Base-by-base conservation (phyloP, 169 alveolate genomes). In the Plasmodium yoelii region DNA sequence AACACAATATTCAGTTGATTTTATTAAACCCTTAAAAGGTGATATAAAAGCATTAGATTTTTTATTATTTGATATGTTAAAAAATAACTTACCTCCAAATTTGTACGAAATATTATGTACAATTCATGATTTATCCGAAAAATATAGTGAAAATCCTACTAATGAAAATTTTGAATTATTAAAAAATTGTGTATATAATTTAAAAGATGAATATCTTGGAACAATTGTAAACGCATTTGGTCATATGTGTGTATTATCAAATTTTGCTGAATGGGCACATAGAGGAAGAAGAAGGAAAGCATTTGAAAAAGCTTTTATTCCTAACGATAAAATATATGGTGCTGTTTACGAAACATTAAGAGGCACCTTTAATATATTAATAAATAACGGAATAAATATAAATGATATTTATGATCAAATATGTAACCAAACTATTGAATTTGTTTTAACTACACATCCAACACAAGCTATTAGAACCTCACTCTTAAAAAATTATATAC, bases 381-480 rank as follows among this genome's bases (percentile, higher is more conserved):
- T 93, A 5, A 72, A 91, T 7, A 63, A 68, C n/a, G 91, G 93
- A 19, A 87, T 93, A 68, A 65, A 88, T 26, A 82, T 82, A 60
- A 92, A 88, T 59, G 92, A 77, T 46, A 69, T 92, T 42, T 92
- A 92, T 69, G 92, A 92, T 19, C 92, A 92, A 13, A 12, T 92
- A 44, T 65, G 91, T 4, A 92, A 88, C 13, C 91, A 88, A 87
- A 88, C 87, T 18, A 80, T 94, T 26, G 97, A 94, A 46, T 88
- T 94, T 47, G 97, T 94, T 12, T 80, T 94, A 49, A 94, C 97
- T 0, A 95, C 97, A 6, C 97, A 94, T 61, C 97, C 97, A 6
- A 94, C 97, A 13, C 94, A 93, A 87, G 94, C 96, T 28, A 93
- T 92, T 44, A 63, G 97, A 47, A 88, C 93, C 19, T 88, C 97